Conservation (phyloP, 1,139 yeast species). For the Pichia sp. region DNA sequence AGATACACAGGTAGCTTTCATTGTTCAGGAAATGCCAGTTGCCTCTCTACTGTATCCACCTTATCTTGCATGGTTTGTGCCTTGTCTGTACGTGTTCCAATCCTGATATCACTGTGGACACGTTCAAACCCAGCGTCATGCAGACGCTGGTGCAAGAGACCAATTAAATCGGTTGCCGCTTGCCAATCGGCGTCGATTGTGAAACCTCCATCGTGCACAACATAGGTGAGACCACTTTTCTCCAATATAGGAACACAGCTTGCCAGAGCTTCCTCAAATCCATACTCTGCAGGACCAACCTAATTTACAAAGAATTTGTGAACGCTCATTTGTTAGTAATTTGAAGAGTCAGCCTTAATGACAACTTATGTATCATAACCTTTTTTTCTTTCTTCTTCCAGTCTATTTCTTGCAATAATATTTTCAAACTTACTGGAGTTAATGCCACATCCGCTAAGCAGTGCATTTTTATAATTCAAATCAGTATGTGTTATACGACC, state of each 20-base stretch:
- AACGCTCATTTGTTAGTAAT: too few species aligned
- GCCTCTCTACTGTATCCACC: conserved; percentile 52
- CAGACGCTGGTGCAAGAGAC: conserved; percentile 66
- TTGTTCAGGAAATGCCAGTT: conserved; percentile 32
- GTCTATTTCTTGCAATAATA: too few species aligned
- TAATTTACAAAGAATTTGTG: too few species aligned
- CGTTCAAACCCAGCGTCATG: conserved; percentile 66
- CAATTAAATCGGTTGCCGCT: conserved; percentile 70
- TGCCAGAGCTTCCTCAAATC: conserved; percentile 10
- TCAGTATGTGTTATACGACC: too few species aligned
- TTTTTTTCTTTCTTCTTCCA: too few species aligned
- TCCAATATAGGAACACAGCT: conserved; percentile 4
- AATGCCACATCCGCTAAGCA: conserved; percentile 79
- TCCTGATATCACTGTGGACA: conserved; percentile 76
- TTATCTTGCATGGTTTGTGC: conserved; percentile 67
- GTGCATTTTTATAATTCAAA: conserved; percentile 21
- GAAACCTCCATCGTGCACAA: conserved; percentile 47
- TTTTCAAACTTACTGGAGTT: conserved; percentile 52
- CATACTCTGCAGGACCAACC: conserved; percentile 6
- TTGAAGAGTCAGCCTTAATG: too few species aligned
- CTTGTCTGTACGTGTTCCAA: conserved; percentile 73
- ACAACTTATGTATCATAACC: too few species aligned
- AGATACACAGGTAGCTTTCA: background rate
- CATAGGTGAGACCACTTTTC: conserved; percentile 9
- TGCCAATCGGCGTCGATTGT: conserved; percentile 89